Evolutionary conservation across 495 filamentous ascomycete genomes (phyloP), one percentile per base, ranked within the genome.

Genomic region (Trichoderma erinaceum): DNA sequence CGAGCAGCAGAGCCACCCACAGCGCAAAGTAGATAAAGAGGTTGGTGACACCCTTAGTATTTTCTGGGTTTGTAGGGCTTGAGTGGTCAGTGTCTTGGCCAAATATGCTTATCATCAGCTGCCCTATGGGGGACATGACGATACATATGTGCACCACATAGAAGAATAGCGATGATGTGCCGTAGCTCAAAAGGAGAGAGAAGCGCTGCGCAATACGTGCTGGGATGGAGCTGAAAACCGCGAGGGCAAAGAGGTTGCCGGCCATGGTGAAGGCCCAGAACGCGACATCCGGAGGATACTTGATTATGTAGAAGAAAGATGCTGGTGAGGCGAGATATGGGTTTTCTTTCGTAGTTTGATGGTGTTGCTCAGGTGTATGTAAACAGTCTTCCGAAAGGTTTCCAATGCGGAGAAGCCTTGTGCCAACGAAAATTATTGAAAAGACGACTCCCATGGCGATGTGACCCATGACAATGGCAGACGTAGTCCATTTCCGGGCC

Each of bases 131-230:
- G 18, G 21, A 63, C 38, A 71, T 67, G 8, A 71, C n/a, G 48
- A 79, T 41, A 15, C 70, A 50, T 27, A 77, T 64, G 66, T 77
- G 72, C 0, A 70, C 32, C 21, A 76, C 68, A 46, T 76, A 76
- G 68, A 77, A 78, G 69, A 78, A 78, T 5, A 78, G 67, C 15
- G 76, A 72, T 35, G 76, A 78, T 15, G 72, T 76, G 65, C 76
- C 76, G 65, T 71, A 77, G 5, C 72, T 72, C 23, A 77, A 68
- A 21, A 78, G 69, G 8, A 73, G 66, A 16, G 67, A 66, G 41
- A 73, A 68, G 6, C 65, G 58, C 23, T 66, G 64, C 4, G 71
- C 75, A 0, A 73, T 15, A 3, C 44, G 56, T 0, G 68, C 18
- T 1, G 76, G 75, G 11, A 78, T 52, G 15, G 64, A 29, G 18